These are phyloP conservation scores for Curvularia lunata DNA, from an alignment of 2,329 filamentous ascomycete species.

Conservation along the genomic window DNA sequence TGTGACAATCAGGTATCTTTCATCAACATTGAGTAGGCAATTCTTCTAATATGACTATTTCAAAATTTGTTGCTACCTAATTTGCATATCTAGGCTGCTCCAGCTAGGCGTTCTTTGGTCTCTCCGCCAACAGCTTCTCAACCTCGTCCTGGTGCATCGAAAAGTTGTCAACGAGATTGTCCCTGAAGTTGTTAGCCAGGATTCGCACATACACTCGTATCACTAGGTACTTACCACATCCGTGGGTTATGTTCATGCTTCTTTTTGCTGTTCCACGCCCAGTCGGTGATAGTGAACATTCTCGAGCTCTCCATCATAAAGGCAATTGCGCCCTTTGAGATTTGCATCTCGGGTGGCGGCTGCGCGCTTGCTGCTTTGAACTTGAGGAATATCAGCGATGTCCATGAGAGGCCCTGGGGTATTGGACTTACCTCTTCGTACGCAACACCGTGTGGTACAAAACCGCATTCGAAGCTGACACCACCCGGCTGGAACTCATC, in stretches of 20 bases:
- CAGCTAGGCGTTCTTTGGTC: constrained; percentile 31
- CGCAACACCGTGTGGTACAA: constrained; percentile 70
- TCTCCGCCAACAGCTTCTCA: constrained; percentile 52
- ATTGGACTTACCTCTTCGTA: constrained; percentile 54
- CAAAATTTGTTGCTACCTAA: not conserved
- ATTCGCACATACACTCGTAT: rapidly evolving
- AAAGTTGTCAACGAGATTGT: constrained; percentile 61
- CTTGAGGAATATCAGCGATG: not conserved
- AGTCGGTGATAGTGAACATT: constrained; percentile 47
- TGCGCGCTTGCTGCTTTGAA: constrained; percentile 63
- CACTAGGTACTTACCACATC: constrained; percentile 52
- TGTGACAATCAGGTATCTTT: not conserved
- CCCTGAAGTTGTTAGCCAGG: constrained; percentile 33
- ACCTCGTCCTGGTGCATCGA: constrained; percentile 56
- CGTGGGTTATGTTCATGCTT: constrained; percentile 55
- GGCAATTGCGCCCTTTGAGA: constrained; percentile 62
- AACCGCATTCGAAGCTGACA: constrained; percentile 70
- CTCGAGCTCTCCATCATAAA: constrained; percentile 67
- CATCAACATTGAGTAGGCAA: not conserved
- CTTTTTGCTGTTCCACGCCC: constrained; percentile 49
- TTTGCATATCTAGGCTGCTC: not conserved
- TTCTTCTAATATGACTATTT: too few relatives aligned
- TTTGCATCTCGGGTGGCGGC: constrained; percentile 47
- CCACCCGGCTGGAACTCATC: constrained; percentile 67
- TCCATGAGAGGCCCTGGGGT: too few relatives aligned